Percentiles rank a stretch among this genome's conserved stretches.
Conservation (phyloP, 2,329 filamentous ascomycete genomes). For the Verticillium dahliae region DNA sequence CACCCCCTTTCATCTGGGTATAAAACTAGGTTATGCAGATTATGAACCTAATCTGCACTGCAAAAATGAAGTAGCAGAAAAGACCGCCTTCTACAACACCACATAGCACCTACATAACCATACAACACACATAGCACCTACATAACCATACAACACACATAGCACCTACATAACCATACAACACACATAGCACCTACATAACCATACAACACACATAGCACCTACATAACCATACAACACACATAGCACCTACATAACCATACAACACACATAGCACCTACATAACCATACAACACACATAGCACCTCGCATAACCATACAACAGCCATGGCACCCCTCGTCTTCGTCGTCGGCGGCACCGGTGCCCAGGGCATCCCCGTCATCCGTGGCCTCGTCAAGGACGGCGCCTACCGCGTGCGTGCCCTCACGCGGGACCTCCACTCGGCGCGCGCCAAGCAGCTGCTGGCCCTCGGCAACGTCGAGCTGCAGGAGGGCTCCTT, state of each 20-base stretch:
- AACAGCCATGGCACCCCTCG: not conserved
- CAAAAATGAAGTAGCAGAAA: no score
- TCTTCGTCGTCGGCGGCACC: conserved; percentile 39
- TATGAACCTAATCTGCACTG: no score
- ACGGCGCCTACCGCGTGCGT: conserved; percentile 35
- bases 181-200: not conserved
- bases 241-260: not conserved
- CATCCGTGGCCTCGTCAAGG: conserved; percentile 30
- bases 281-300: no score
- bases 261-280: no score
- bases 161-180: not conserved
- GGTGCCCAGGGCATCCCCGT: conserved; percentile 45
- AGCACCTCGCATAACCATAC: not conserved
- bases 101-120: not conserved
- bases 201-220: no score
- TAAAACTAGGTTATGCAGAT: no score
- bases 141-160: no score
- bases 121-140: no score
- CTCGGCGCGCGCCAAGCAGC: conserved; percentile 31
- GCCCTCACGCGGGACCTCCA: conserved; percentile 39
- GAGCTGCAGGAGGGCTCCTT: conserved; percentile 40
- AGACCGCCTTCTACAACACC: no score
- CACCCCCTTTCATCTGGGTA: no score
- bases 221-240: no score
- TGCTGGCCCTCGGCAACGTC: conserved; percentile 36